Evolutionary conservation across 257 asterid species (phyloP), one percentile per base, ranked within the genome.

Genomic region (Ophiorrhiza pumila): DNA sequence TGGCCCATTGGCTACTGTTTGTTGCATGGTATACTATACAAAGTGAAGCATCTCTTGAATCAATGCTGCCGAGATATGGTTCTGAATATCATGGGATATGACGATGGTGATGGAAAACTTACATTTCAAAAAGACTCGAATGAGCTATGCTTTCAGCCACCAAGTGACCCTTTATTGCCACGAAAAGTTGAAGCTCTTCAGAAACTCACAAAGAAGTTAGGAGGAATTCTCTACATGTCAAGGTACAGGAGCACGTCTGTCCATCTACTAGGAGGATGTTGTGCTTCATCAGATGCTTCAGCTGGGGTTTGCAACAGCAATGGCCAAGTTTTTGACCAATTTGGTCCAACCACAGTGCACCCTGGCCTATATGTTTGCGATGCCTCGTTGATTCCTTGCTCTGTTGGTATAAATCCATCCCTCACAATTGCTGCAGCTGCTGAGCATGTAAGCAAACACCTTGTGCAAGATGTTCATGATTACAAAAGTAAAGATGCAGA

Each of bases 251-350:
- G 90, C 77, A 81, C 85, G 12, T 77, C 87, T 0, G 88, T 87
- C 7, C 92, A 87, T 75, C 85, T 83, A 62, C 68, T 87, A 22
- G 90, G 92, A 27, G 90, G 90, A 1, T 85, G 92, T 27, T 71
- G 62, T 34, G 86, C 82, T 50, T 74, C 92, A 49, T 41, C 79
- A 25, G 85, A 87, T 68, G 59, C 53, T 76, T 70, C 83, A 0
- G 74, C 80, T 12, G 87, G 88, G 4, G 88, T 87, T n/a, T 87
- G 92, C 57, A 82, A 76, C 61, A 68, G 73, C 2, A 52, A 63
- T 7, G 92, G 90, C 11, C 88, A 81, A 78, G 82, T 87, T 76
- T 87, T 80, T 27, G 85, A 85, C 55, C 27, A 18, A n/a, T n/a
- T 34, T 11, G 55, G 39, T 55, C 29, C 74, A 55, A 56, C 20